A percentile compares a stretch with the other conserved stretches of the same genome.
Evolutionary conservation across 73 alveolate genomes (phyloP).

Genomic region (Paramecium primaurelia): DNA sequence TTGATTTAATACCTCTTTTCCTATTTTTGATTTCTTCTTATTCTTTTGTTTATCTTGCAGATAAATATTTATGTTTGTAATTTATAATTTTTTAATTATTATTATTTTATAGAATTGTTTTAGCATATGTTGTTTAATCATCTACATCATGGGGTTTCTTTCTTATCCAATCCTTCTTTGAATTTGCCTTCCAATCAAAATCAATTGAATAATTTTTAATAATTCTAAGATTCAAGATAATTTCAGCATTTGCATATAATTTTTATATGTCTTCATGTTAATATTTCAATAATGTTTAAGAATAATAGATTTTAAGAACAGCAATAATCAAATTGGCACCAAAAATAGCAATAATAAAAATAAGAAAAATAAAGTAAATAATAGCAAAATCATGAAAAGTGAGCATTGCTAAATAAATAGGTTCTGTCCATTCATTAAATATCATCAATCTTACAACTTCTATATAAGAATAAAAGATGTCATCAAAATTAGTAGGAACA

Average conservation of each 20-base stretch:
- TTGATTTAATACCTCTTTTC: background rate
- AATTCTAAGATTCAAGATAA: background rate
- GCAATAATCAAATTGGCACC: constrained; percentile 33
- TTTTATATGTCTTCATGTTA: background rate
- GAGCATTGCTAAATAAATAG: constrained; percentile 11
- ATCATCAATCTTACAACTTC: constrained; percentile 16
- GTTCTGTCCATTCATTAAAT: constrained; percentile 47
- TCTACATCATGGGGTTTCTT: background rate
- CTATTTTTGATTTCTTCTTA: background rate
- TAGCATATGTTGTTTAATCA: background rate
- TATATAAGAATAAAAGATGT: background rate
- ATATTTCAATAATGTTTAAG: background rate
- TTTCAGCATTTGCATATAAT: background rate
- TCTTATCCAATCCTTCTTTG: background rate
- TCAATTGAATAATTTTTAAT: background rate
- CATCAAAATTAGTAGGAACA: background rate
- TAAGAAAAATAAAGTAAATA: background rate
- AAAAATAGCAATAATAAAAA: background rate
- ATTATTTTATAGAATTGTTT: background rate
- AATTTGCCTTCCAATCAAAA: background rate
- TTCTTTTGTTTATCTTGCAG: constrained; percentile 1
- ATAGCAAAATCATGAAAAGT: constrained; percentile 1
- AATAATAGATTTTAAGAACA: background rate
- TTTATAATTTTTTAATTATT: background rate
- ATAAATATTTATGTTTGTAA: background rate